Evolutionary conservation across 2,329 filamentous ascomycete genomes (phyloP), one percentile per base, ranked within the genome.

Genomic region (Metarhizium anisopliae): DNA sequence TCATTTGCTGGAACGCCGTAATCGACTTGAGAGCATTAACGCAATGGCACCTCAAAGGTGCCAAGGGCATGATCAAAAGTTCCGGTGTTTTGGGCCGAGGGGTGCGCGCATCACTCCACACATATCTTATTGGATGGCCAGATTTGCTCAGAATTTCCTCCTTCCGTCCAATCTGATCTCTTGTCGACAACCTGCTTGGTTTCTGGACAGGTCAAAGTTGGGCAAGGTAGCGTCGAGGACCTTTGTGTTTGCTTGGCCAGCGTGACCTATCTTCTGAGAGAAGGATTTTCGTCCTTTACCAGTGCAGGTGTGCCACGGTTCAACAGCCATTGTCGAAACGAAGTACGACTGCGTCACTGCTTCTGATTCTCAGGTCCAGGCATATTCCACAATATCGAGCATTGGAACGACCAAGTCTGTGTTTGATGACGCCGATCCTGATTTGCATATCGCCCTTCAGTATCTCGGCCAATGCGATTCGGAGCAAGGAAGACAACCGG

Each of bases 31-130:
- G n/a, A 25, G 43, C 20, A 6, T 47, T 2, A 10, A 47, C 13
- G 30, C 45, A 49, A 49, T 30, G 45, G 55, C 52, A 47, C 58
- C 38, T 45, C 53, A 60, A 60, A 60, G 59, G 59, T 60, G 55
- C 59, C 59, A 54, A 55, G 55, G 36, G 38, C 40, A 50, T 50
- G 25, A 52, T 54, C 59, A 60, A 60, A 60, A 60, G 59, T 60
- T 60, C 59, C 59, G 59, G 55, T 52, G 45, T 20, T 29, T 49
- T 30, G 45, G 10, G 20, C 11, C 45, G 13, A 55, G 45, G 56
- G 10, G 50, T 42, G 32, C 20, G 45, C 18, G 43, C 43, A 47
- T 25, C 43, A 25, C 43, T 47, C 43, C 43, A n/a, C 43, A 47
- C 43, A 5, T n/a, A 8, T 47, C 43, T 25, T 13, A 47, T 47